Evolutionary conservation across 169 alveolate genomes (phyloP), one percentile per base, ranked within the genome.

Genomic region (Cardiosporidium cionae): DNA sequence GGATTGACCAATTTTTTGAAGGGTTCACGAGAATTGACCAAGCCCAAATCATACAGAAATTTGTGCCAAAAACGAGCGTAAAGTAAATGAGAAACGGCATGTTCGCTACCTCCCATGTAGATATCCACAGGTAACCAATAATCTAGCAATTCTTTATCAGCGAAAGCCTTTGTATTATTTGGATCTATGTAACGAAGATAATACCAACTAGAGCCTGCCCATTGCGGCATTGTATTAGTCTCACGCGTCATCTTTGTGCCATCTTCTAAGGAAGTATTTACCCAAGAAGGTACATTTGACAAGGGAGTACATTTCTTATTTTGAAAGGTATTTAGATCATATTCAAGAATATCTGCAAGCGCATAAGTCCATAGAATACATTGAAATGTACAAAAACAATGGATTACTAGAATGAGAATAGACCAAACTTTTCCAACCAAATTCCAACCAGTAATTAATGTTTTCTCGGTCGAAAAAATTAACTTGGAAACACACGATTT

Each of bases 131-230:
- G 98, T 75, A 91, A 68, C 98, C 98, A 94, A 27, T 68, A 68
- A 16, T 80, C 70, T 9, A 77, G 85, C 27, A 74, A 62, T 22
- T 65, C 74, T 31, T 63, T 34, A 52, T 85, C 82, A 69, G 86
- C 80, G 2, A 84, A 79, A 35, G 25, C 54, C 3, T 78, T n/a
- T n/a, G 58, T 29, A 76, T 89, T 89, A 34, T 68, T 32, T 33
- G 94, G 83, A 79, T 93, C 96, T 32, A 86, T 63, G 64, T 86
- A 94, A 5, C 98, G 79, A 62, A 94, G 81, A 70, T 80, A 92
- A 76, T 94, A 94, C 97, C 97, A 94, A 35, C 94, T 80, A 44
- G 94, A 85, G 23, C 96, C 98, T 3, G 96, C 98, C 93, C 96
- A 94, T 72, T 94, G 96, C 22, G 96, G 97, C 89, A 94, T 90